These are phyloP conservation scores for Ascoidea asiatica DNA, from an alignment of 805 yeast genomes.

Conservation along the genomic window DNA sequence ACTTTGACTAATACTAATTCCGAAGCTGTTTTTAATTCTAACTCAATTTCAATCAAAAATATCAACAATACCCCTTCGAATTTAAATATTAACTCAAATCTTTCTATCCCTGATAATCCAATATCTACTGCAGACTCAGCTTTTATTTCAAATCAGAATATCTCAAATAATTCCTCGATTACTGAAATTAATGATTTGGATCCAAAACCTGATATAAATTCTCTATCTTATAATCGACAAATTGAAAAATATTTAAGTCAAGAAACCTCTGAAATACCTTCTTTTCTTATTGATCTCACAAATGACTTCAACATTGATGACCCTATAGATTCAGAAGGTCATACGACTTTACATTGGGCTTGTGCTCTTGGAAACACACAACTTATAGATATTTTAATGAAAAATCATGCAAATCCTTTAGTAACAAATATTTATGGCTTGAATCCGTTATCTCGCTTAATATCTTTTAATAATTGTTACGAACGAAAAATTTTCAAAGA, in stretches of 20 bases:
- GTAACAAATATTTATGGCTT: slow-evolving; percentile 42
- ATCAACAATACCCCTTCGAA: no score
- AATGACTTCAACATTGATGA: slow-evolving; percentile 49
- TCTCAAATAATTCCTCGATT: no score
- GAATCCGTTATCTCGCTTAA: slow-evolving; percentile 55
- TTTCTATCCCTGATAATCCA: no score
- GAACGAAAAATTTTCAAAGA: slow-evolving; percentile 47
- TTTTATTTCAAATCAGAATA: no score
- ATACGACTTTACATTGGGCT: slow-evolving; percentile 79
- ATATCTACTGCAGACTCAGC: no score
- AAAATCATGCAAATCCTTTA: slow-evolving; percentile 46
- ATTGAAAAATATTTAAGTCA: slow-evolving; percentile 8
- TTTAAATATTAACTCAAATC: no score
- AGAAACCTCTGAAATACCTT: slow-evolving; percentile 15
- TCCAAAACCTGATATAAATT: background rate
- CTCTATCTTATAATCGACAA: slow-evolving; percentile 2
- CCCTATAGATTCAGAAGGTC: slow-evolving; percentile 68
- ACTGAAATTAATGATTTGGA: no score
- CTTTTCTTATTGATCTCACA: slow-evolving; percentile 38
- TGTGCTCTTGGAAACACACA: slow-evolving; percentile 61
- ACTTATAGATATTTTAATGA: slow-evolving; percentile 40
- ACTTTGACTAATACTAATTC: no score
- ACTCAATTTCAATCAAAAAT: no score
- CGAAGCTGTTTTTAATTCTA: no score
- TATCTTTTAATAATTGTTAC: slow-evolving; percentile 60